Conservation (phyloP, 305 asterid genomes). For the Solanum aculeatissimum region DNA sequence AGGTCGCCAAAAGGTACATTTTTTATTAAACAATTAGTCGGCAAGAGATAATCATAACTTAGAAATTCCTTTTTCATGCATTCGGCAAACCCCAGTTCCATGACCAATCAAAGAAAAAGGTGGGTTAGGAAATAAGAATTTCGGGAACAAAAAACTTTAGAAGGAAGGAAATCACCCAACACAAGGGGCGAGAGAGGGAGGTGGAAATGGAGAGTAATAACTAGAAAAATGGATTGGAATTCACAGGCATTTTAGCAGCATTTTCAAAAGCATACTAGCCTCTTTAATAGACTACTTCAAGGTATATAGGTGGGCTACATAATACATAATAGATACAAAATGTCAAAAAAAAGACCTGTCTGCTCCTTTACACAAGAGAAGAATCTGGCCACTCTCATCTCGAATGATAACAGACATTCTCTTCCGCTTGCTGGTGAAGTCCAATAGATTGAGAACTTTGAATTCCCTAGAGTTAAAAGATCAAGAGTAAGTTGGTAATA, state of each 20-base stretch:
- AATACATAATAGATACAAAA: neutral
- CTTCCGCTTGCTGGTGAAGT: slow-evolving; percentile 91
- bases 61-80: neutral
- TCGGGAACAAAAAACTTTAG: neutral
- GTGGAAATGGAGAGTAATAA: neutral
- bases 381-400: slow-evolving; percentile 66
- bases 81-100: neutral
- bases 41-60: neutral
- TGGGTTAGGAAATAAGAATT: neutral
- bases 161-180: neutral
- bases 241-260: neutral
- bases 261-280: neutral
- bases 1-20: neutral
- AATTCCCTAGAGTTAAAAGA: slow-evolving; percentile 48
- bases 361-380: slow-evolving; percentile 96
- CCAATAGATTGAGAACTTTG: slow-evolving; percentile 70
- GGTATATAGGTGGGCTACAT: neutral
- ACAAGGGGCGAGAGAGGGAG: neutral
- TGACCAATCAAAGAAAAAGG: neutral
- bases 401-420: slow-evolving; percentile 85
- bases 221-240: neutral
- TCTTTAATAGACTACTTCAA: neutral
- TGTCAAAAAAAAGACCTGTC: slow-evolving; percentile 47
- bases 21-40: neutral
- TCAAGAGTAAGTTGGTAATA: neutral